Evolutionary conservation across 345 rosid species (phyloP), one percentile per base, ranked within the genome.

Genomic region (Aethionema arabicum): DNA sequence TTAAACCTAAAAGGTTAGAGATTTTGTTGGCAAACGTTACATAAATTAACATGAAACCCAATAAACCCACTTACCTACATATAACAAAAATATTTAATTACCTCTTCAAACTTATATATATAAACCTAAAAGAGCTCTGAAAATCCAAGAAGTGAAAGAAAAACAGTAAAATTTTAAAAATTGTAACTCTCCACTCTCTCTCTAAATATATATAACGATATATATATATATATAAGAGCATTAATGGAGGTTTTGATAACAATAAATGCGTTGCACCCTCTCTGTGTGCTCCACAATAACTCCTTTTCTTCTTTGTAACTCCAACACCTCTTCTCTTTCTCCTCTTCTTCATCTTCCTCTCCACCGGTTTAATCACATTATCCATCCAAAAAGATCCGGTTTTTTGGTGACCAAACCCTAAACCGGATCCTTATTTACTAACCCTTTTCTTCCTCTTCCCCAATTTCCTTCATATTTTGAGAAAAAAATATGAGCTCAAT

Each of bases 231-330:
- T 40, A 6, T 40, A 36, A 46, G 4, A 65, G 67, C 70, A 72
- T 72, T 72, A 72, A 72, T 72, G 71, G 72, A 65, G 70, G 32
- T 72, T 52, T 65, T 56, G 66, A 72, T 12, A 45, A 46, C 78
- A 84, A 88, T 89, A 78, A 92, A 89, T 92, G 88, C 89, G 11
- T 41, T 63, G 75, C 89, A 86, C 77, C 91, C 76, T 72, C 91
- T 86, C 89, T 57, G 74, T 68, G 68, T 74, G 69, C 85, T 78
- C 80, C 63, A 82, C 88, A 87, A 77, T 89, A 77, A 89, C 93
- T 89, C 82, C 77, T 7, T 64, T 71, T 32, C 64, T 70, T 38
- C 58, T 70, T 74, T 53, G 60, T 67, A 44, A 74, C 46, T 59
- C 41, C 46, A 60, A 60, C 37, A 61, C 62, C 33, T 74, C 72